Conservation (phyloP, 345 rosid species). For the Eucalyptus microcorys region DNA sequence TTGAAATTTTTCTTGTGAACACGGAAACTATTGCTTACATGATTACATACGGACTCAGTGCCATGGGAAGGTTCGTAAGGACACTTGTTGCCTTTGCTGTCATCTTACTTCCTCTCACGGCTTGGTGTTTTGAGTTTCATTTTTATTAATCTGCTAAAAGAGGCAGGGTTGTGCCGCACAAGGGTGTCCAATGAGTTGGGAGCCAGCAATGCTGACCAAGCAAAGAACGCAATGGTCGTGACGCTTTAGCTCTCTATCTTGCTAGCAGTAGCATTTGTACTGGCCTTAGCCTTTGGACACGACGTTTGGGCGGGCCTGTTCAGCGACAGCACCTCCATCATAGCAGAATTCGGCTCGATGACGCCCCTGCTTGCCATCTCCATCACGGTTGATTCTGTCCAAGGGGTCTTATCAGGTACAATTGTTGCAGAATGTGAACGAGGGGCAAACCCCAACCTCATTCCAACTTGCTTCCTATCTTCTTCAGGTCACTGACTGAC, state of each 20-base stretch:
- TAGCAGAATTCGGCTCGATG: slow-evolving; percentile 32
- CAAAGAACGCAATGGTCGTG: slow-evolving; percentile 37
- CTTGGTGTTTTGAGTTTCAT: neutral
- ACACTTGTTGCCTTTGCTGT: neutral
- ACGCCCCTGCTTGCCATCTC: slow-evolving; percentile 42
- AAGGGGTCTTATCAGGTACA: slow-evolving; percentile 56
- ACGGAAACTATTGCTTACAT: slow-evolving; percentile 53
- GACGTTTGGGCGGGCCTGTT: slow-evolving; percentile 52
- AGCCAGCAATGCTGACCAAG: slow-evolving; percentile 30
- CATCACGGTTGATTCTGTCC: slow-evolving; percentile 43
- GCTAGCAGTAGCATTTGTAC: slow-evolving; percentile 32
- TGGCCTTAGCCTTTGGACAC: slow-evolving; percentile 33
- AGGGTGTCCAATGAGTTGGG: slow-evolving; percentile 79
- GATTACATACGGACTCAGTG: slow-evolving; percentile 64
- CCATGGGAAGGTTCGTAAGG: slow-evolving; percentile 56
- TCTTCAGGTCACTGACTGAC: neutral
- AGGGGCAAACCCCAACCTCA: neutral
- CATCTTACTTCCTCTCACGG: neutral
- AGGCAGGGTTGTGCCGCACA: slow-evolving; percentile 26
- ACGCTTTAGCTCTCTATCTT: slow-evolving; percentile 34
- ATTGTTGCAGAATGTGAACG: neutral
- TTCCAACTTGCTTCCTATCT: neutral
- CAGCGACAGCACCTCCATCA: slow-evolving; percentile 24
- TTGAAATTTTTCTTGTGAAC: slow-evolving; percentile 21
- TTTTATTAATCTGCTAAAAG: neutral